These are phyloP conservation scores for Rusavskia elegans DNA, from an alignment of 495 filamentous ascomycete species.

Conservation along the genomic window DNA sequence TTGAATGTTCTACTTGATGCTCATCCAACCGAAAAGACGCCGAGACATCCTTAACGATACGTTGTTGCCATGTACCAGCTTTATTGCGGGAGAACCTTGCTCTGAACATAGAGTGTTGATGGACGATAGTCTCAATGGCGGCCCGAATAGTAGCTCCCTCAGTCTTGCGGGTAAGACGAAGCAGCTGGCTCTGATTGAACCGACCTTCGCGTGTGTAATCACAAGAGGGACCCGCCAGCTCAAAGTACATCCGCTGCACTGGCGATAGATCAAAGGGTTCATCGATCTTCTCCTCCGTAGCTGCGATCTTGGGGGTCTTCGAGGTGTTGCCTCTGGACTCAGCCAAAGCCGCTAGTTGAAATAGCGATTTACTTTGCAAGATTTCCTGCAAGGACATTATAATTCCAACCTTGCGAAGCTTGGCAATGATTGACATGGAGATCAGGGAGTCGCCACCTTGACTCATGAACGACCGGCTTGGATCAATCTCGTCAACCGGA, in stretches of 20 bases:
- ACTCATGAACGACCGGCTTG: constrained; percentile 34
- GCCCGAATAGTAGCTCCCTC: neutral
- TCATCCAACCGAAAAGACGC: constrained; percentile 4
- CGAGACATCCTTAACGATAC: neutral
- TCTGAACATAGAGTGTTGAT: constrained; percentile 8
- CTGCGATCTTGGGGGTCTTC: constrained; percentile 1
- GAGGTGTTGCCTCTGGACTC: neutral
- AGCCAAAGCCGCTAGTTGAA: constrained; percentile 5
- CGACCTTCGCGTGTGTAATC: constrained; percentile 4
- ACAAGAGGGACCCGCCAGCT: neutral
- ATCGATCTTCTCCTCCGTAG: constrained; percentile 5
- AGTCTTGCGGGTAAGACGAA: constrained; percentile 5
- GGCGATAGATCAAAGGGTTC: constrained; percentile 22
- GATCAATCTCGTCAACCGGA: constrained; percentile 12
- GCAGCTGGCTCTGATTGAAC: constrained; percentile 16
- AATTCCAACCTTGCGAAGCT: constrained; percentile 16
- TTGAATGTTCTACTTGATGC: neutral
- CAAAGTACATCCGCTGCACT: constrained; percentile 28
- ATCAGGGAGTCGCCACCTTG: constrained; percentile 39
- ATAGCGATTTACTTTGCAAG: constrained; percentile 14
- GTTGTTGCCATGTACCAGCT: constrained; percentile 9
- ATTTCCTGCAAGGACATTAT: constrained; percentile 21
- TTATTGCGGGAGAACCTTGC: constrained; percentile 2
- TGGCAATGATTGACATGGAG: constrained; percentile 28
- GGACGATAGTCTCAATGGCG: constrained; percentile 1